Evolutionary conservation across 2,329 filamentous ascomycete species (phyloP).

Genomic region (Chalaropsis ovoidea): DNA sequence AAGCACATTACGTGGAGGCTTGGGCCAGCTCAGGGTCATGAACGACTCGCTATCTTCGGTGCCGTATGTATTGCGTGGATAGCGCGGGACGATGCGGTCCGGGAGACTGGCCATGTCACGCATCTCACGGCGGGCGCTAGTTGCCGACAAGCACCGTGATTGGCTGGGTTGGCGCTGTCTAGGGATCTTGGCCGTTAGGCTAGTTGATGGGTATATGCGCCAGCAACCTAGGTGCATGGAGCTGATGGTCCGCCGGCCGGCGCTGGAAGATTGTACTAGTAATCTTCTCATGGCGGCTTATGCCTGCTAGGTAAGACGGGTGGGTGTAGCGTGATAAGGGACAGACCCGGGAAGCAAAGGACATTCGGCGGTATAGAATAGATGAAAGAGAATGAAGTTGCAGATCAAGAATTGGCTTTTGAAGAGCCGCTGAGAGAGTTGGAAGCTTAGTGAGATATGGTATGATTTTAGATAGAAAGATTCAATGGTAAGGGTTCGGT

Average conservation of each 20-base stretch:
- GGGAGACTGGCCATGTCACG: constrained; percentile 42
- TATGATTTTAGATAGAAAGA: background rate
- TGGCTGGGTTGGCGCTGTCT: background rate
- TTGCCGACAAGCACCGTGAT: constrained; percentile 41
- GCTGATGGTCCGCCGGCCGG: background rate
- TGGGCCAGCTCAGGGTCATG: constrained; percentile 45
- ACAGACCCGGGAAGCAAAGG: background rate
- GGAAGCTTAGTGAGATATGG: background rate
- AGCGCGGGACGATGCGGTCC: constrained; percentile 50
- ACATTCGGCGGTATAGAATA: background rate
- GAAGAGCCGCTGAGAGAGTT: background rate
- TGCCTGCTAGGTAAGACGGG: background rate
- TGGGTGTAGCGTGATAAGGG: background rate
- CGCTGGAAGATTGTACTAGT: background rate
- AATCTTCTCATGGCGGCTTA: background rate
- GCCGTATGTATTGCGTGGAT: constrained; percentile 42
- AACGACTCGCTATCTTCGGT: constrained; percentile 38
- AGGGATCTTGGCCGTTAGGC: background rate
- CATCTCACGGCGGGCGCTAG: constrained; percentile 39
- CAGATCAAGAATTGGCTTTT: too few species aligned
- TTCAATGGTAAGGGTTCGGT: background rate
- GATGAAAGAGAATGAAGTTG: too few species aligned
- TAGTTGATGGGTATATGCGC: background rate
- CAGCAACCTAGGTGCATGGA: background rate
- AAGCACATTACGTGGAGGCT: constrained; percentile 47